Conservation (phyloP, 2,329 filamentous ascomycete genomes). For the Penicillium fuscoglaucum region DNA sequence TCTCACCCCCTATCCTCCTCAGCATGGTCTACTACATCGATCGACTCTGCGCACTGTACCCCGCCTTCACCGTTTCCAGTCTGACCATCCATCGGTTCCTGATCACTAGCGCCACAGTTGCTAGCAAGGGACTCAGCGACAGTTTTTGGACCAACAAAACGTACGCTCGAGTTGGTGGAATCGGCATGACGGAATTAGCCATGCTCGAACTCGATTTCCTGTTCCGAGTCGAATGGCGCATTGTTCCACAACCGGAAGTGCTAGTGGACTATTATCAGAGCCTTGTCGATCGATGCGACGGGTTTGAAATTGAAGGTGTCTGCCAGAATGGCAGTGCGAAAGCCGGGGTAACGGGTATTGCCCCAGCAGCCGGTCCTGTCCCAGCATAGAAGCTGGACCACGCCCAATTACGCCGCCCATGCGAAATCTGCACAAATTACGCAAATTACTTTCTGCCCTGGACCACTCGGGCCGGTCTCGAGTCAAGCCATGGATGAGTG, state of each 20-base stretch:
- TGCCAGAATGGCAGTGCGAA: conserved; percentile 10
- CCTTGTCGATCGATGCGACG: conserved; percentile 68
- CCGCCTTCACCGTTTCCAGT: conserved; percentile 93
- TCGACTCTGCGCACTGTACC: conserved; percentile 85
- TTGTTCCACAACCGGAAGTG: conserved; percentile 92
- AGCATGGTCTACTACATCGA: conserved; percentile 99
- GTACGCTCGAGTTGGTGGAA: conserved; percentile 90
- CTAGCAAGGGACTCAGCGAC: conserved; percentile 92
- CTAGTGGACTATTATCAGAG: conserved; percentile 91
- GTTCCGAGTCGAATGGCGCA: conserved; percentile 90
- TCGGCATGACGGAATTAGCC: conserved; percentile 85
- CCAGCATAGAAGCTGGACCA: background rate
- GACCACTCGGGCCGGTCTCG: conserved; percentile 24
- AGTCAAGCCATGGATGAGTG: conserved; percentile 12
- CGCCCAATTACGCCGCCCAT: background rate
- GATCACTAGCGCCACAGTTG: conserved; percentile 92
- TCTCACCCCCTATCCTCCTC: conserved; percentile 89
- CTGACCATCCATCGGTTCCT: conserved; percentile 96
- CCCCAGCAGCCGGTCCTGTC: conserved; percentile 12
- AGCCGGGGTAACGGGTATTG: conserved; percentile 13
- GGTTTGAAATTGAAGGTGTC: conserved; percentile 54
- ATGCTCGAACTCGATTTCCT: conserved; percentile 91
- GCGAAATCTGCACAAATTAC: conserved; percentile 3
- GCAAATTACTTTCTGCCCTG: conserved; percentile 1
- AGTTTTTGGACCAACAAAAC: conserved; percentile 98